Percentiles rank a stretch among this genome's conserved stretches.
These are phyloP conservation scores for Penicillium crustosum DNA, from an alignment of 2,329 filamentous ascomycete species.

Conservation along the genomic window DNA sequence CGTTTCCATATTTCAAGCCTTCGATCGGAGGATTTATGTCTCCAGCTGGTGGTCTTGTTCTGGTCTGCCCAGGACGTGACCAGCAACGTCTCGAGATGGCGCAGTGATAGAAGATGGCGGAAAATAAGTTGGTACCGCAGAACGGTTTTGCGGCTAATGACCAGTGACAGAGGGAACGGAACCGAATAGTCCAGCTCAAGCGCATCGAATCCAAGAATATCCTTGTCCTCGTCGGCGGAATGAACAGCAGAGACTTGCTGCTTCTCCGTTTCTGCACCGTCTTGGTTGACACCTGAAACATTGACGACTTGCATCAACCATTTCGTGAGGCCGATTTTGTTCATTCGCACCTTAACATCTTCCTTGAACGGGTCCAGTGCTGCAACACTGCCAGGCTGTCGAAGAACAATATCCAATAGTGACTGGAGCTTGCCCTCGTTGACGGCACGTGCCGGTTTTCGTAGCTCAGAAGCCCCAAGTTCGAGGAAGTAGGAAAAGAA, in stretches of 20 bases:
- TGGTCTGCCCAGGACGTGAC: constrained; percentile 89
- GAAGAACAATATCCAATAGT: constrained; percentile 88
- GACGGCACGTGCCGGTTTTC: constrained; percentile 82
- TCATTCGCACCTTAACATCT: constrained; percentile 97
- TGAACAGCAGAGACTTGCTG: constrained; percentile 68
- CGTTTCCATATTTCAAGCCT: constrained; percentile 89
- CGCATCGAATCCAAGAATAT: constrained; percentile 86
- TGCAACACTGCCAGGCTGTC: constrained; percentile 93
- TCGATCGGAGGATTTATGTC: constrained; percentile 70
- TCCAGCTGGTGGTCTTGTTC: constrained; percentile 77
- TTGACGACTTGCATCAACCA: constrained; percentile 95
- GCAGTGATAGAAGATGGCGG: constrained; percentile 84
- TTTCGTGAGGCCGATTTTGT: constrained; percentile 87
- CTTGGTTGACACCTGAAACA: constrained; percentile 91
- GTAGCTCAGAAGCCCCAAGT: constrained; percentile 81
- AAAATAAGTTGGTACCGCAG: constrained; percentile 96
- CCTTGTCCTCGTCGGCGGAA: constrained; percentile 70
- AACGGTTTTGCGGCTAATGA: constrained; percentile 95
- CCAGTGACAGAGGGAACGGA: constrained; percentile 90
- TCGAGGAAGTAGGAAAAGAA: constrained; percentile 99
- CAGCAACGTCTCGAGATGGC: constrained; percentile 84
- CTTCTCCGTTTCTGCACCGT: constrained; percentile 65
- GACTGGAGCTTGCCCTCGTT: constrained; percentile 94
- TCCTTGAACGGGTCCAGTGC: constrained; percentile 97
- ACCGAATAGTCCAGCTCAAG: constrained; percentile 92